Evolutionary conservation across 352 stramenopile genomes (phyloP).

Genomic region (Globisporangium cederbergense): DNA sequence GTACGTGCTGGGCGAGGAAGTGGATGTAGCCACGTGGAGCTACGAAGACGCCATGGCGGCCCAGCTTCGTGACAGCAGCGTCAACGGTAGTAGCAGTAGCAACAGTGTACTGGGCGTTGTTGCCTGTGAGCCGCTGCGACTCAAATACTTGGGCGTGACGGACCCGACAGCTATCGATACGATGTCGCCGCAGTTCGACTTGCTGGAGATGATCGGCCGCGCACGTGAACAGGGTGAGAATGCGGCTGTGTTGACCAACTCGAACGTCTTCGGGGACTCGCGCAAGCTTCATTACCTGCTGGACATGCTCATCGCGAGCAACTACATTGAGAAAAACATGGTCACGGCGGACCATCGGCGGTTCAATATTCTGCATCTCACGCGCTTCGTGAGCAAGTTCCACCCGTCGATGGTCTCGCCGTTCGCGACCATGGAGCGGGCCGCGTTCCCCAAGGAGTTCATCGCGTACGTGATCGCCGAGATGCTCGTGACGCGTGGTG

Average conservation of each 20-base stretch:
- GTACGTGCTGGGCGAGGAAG: slow-evolving; percentile 52
- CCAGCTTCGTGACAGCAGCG: not conserved
- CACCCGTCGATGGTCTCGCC: slow-evolving; percentile 68
- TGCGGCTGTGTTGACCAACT: slow-evolving; percentile 49
- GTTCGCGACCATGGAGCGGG: slow-evolving; percentile 42
- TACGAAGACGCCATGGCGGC: slow-evolving; percentile 61
- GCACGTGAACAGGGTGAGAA: slow-evolving; percentile 56
- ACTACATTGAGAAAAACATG: slow-evolving; percentile 75
- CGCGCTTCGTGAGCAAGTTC: slow-evolving; percentile 57
- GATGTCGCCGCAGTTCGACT: slow-evolving; percentile 64
- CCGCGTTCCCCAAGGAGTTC: slow-evolving; percentile 60
- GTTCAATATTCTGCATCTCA: slow-evolving; percentile 83
- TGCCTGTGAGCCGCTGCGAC: slow-evolving; percentile 57
- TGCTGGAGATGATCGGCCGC: slow-evolving; percentile 76
- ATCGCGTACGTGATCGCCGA: slow-evolving; percentile 57
- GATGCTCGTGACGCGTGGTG: slow-evolving; percentile 58
- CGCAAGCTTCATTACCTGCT: slow-evolving; percentile 82
- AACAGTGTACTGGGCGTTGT: slow-evolving; percentile 64
- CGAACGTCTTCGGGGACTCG: slow-evolving; percentile 60
- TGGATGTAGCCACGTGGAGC: slow-evolving; percentile 44
- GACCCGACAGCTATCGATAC: slow-evolving; percentile 53
- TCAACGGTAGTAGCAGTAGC: slow-evolving; percentile 3
- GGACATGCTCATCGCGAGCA: slow-evolving; percentile 61
- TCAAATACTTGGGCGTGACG: slow-evolving; percentile 67
- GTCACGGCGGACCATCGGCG: slow-evolving; percentile 57